Conservation (phyloP, 345 rosid species). For the Melastoma malabathricum region DNA sequence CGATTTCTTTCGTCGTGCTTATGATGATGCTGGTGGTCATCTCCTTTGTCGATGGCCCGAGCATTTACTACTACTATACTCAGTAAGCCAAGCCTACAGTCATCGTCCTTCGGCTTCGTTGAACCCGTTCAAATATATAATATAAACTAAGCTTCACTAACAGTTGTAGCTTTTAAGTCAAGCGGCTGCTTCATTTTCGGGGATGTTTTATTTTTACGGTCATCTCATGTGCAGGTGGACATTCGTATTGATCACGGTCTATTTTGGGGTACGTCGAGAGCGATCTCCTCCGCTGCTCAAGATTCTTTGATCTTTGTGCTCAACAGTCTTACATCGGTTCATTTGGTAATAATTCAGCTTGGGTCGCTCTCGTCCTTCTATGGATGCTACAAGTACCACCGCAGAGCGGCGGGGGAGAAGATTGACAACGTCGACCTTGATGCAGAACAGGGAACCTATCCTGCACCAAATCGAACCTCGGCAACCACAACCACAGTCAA, state of each 20-base stretch:
- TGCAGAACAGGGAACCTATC: slow-evolving; percentile 40
- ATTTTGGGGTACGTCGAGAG: slow-evolving; percentile 60
- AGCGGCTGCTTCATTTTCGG: too few species aligned
- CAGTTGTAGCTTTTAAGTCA: too few species aligned
- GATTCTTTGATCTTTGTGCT: too few species aligned
- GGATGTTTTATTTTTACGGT: too few species aligned
- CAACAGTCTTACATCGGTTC: too few species aligned
- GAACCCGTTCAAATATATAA: too few species aligned
- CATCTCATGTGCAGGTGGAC: slow-evolving; percentile 60
- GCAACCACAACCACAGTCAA: too few species aligned
- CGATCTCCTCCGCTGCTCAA: background rate
- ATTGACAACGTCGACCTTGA: slow-evolving; percentile 59
- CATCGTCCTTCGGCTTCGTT: background rate
- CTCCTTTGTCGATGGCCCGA: slow-evolving; percentile 46
- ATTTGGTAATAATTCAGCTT: slow-evolving; percentile 26
- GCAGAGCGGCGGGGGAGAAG: slow-evolving; percentile 46
- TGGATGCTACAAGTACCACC: slow-evolving; percentile 66
- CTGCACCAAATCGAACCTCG: slow-evolving; percentile 3
- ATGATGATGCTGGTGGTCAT: slow-evolving; percentile 5
- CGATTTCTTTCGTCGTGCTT: background rate
- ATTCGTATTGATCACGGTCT: slow-evolving; percentile 49
- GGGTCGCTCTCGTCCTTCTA: slow-evolving; percentile 58
- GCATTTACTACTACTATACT: slow-evolving; percentile 85
- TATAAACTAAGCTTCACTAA: too few species aligned
- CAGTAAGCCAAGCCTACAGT: slow-evolving; percentile 39